Percentiles rank a stretch among this genome's conserved stretches.
phyloP scores from a whole-genome alignment of 331 rosid species.

The Phaseolus coccineus region DNA sequence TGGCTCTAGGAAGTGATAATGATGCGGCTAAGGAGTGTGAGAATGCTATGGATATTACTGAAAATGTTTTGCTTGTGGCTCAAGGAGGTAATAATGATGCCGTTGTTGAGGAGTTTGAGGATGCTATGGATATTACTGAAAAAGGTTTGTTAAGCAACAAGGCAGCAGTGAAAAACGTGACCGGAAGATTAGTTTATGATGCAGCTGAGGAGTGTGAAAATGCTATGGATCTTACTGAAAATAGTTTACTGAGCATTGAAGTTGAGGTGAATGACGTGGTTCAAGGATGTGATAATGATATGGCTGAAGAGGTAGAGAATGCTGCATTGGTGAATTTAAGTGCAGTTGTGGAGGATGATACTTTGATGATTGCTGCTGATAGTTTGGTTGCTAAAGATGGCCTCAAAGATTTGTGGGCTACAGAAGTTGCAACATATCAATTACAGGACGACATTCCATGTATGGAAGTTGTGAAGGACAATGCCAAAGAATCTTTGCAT shows the following conservation, averaged over 20 bases:
- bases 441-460: conserved; percentile 19
- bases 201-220: conserved; percentile 14
- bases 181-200: background rate
- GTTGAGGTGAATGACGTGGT: conserved; percentile 29
- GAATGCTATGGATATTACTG: conserved; percentile 34
- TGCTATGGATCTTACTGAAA: conserved; percentile 34
- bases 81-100: conserved; percentile 1
- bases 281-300: conserved; percentile 1
- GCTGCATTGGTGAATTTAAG: conserved; percentile 12
- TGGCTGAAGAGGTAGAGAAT: conserved; percentile 20
- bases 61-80: conserved; percentile 26
- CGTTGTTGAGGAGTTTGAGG: conserved; percentile 7
- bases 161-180: conserved; percentile 22
- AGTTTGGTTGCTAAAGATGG: conserved; percentile 15
- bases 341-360: background rate
- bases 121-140: conserved; percentile 35
- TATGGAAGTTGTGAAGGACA: conserved; percentile 32
- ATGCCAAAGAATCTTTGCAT: conserved; percentile 32
- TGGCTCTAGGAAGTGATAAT: conserved; percentile 8
- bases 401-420: conserved; percentile 12
- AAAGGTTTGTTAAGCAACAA: conserved; percentile 3
- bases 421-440: background rate
- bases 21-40: conserved; percentile 4
- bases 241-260: background rate
- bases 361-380: background rate